phyloP scores from a whole-genome alignment of 225 moss, liverwort and hornwort genomes.

The Pseudisothecium myosuroides region DNA sequence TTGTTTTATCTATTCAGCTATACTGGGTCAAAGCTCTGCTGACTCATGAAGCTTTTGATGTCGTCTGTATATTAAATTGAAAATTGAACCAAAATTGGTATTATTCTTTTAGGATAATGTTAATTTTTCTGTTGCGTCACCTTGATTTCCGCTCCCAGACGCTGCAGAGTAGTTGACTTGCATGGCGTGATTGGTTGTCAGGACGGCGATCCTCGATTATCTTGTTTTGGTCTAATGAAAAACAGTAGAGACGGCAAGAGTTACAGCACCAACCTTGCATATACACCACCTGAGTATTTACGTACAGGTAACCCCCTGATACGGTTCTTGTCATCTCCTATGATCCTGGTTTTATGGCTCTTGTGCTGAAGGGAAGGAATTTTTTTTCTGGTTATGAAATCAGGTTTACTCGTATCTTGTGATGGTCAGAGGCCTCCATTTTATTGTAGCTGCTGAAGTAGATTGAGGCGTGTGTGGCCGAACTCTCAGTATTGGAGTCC shows the following conservation, averaged over 20 bases:
- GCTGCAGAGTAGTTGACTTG: background rate
- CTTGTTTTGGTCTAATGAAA: constrained; percentile 60
- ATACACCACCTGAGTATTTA: constrained; percentile 53
- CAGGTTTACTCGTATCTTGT: background rate
- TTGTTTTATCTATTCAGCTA: background rate
- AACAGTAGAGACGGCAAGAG: constrained; percentile 62
- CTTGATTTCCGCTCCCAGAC: background rate
- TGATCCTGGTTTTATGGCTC: background rate
- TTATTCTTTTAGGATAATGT: background rate
- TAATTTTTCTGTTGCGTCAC: background rate
- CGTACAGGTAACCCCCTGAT: constrained; percentile 27
- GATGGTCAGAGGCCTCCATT: background rate
- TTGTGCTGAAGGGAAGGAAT: background rate
- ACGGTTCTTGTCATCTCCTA: background rate
- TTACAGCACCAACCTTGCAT: constrained; percentile 59
- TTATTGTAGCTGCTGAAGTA: background rate
- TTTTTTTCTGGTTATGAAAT: background rate
- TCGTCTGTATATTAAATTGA: background rate
- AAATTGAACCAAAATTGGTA: background rate
- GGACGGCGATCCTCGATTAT: constrained; percentile 51
- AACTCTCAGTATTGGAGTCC: background rate
- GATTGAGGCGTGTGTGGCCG: background rate
- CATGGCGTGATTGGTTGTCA: background rate
- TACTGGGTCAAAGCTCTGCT: background rate
- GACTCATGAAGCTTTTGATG: background rate